phyloP scores from a whole-genome alignment of 2,329 filamentous ascomycete species.

The Alternaria arbusti region DNA sequence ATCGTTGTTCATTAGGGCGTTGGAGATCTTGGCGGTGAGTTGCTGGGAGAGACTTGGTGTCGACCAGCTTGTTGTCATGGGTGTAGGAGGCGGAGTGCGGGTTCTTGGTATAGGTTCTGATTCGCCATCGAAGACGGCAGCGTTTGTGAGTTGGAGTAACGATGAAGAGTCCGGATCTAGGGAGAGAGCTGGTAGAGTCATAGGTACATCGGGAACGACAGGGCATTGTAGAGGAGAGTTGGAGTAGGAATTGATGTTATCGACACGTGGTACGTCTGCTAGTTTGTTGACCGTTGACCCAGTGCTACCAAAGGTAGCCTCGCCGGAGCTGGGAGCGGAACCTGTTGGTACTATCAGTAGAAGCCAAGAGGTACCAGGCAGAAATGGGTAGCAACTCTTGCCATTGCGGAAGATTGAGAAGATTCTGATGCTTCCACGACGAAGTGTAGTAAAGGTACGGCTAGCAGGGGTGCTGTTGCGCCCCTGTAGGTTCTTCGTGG shows the following conservation, averaged over 20 bases:
- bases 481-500: constrained; percentile 19
- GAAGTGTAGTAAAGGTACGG: constrained; percentile 37
- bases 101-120: constrained; percentile 35
- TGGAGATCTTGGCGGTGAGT: constrained; percentile 34
- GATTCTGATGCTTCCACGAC: constrained; percentile 41
- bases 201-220: constrained; percentile 21
- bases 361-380: background rate
- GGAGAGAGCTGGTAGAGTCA: constrained; percentile 13
- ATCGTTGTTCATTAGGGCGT: constrained; percentile 33
- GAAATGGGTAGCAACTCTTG: constrained; percentile 26
- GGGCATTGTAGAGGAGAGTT: constrained; percentile 16
- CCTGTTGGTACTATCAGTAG: constrained; percentile 17
- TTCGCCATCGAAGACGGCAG: constrained; percentile 42
- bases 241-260: constrained; percentile 2
- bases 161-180: constrained; percentile 25
- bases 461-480: constrained; percentile 26
- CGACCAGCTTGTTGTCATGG: constrained; percentile 35
- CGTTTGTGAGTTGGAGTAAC: constrained; percentile 32
- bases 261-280: constrained; percentile 18
- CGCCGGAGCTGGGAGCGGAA: constrained; percentile 16
- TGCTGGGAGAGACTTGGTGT: constrained; percentile 38
- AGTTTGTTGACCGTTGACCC: constrained; percentile 21
- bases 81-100: constrained; percentile 12
- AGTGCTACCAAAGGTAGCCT: constrained; percentile 9
- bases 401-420: constrained; percentile 44